Evolutionary conservation across 2,329 filamentous ascomycete genomes (phyloP).

Genomic region (Cordyceps farinosa): DNA sequence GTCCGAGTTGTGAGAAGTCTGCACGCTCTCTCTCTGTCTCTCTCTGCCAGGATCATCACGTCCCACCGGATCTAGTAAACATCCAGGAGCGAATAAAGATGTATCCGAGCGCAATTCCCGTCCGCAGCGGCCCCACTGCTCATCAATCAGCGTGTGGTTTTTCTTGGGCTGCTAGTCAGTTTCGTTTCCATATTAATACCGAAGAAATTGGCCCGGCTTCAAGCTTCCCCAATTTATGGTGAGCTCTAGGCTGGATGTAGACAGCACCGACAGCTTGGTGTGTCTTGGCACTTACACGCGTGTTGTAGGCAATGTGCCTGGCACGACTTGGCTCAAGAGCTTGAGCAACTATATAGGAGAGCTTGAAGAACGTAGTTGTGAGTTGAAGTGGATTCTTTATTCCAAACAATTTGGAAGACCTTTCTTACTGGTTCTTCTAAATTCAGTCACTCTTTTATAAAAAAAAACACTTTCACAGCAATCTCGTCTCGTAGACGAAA

Average conservation of each 20-base stretch:
- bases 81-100: background rate
- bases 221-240: constrained; percentile 3
- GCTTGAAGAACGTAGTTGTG: background rate
- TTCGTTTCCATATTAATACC: constrained; percentile 6
- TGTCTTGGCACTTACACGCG: constrained; percentile 3
- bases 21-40: background rate
- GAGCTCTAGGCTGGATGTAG: constrained; percentile 3
- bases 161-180: background rate
- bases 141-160: background rate
- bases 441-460: background rate
- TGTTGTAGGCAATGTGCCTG: no score
- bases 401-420: background rate
- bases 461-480: background rate
- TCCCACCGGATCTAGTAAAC: background rate
- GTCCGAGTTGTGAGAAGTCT: background rate
- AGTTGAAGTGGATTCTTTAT: background rate
- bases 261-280: background rate
- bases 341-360: background rate
- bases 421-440: background rate
- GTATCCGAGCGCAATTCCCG: background rate
- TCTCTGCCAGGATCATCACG: background rate
- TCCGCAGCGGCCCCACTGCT: background rate
- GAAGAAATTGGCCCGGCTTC: background rate
- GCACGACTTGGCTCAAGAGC: background rate
- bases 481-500: background rate